phyloP scores from a whole-genome alignment of 352 stramenopile genomes.

The Pythium aquatile region DNA sequence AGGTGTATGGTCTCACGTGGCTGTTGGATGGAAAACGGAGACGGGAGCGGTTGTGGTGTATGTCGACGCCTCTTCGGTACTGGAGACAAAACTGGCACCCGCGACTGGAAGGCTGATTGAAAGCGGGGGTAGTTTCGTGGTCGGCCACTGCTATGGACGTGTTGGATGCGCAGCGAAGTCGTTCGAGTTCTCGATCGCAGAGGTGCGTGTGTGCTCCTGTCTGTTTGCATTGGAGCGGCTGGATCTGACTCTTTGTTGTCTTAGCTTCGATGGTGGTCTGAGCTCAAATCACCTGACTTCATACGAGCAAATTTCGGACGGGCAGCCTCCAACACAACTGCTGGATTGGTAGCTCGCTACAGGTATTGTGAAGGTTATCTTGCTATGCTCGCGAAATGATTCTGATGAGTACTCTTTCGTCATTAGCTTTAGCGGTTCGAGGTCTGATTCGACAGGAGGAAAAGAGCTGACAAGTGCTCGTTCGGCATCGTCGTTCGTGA shows the following conservation, averaged over 20 bases:
- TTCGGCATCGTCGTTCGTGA: neutral
- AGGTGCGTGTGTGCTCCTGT: conserved; percentile 29
- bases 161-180: conserved; percentile 33
- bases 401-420: no score
- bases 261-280: conserved; percentile 33
- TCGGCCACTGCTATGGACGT: conserved; percentile 43
- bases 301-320: conserved; percentile 26
- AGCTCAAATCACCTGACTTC: conserved; percentile 20
- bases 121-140: conserved; percentile 24
- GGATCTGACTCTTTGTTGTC: neutral
- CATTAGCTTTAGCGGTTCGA: conserved; percentile 20
- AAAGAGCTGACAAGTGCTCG: neutral
- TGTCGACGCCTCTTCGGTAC: conserved; percentile 19
- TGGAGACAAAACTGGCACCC: conserved; percentile 11
- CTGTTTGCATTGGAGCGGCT: neutral
- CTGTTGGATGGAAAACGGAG: conserved; percentile 19
- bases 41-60: conserved; percentile 14
- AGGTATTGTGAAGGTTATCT: conserved; percentile 11
- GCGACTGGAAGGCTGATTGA: conserved; percentile 17
- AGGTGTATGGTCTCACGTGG: conserved; percentile 28
- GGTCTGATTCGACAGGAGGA: neutral
- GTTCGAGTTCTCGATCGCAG: conserved; percentile 47
- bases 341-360: conserved; percentile 19
- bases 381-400: no score
- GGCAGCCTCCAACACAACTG: neutral